These are phyloP conservation scores for Chytriomyces hyalinus DNA, from an alignment of 192 early-diverging fungal genomes.

Conservation along the genomic window DNA sequence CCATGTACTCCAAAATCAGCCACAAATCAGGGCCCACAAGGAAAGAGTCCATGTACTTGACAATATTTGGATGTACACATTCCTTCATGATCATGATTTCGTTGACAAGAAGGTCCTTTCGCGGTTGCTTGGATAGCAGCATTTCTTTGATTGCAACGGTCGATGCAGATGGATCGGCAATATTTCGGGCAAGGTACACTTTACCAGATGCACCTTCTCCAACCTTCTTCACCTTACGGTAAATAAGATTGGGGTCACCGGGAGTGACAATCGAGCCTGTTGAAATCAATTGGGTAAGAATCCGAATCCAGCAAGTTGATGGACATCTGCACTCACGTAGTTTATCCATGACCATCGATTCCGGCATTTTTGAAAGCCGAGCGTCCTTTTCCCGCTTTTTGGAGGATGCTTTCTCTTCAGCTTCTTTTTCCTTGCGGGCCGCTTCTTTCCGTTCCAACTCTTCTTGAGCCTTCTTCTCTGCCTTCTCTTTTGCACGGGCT, in stretches of 20 bases:
- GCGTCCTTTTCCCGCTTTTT: slow-evolving; percentile 57
- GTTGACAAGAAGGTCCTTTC: slow-evolving; percentile 91
- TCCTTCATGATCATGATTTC: slow-evolving; percentile 96
- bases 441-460: neutral
- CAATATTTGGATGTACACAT: slow-evolving; percentile 87
- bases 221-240: slow-evolving; percentile 79
- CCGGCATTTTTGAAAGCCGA: slow-evolving; percentile 84
- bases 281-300: neutral
- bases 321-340: slow-evolving; percentile 57
- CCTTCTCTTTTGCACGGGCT: slow-evolving; percentile 19
- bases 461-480: slow-evolving; percentile 6
- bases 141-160: slow-evolving; percentile 94
- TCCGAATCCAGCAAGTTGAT: neutral
- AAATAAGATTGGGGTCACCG: slow-evolving; percentile 81
- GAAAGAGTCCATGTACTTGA: slow-evolving; percentile 88
- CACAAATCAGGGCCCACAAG: slow-evolving; percentile 81
- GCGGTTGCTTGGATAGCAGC: slow-evolving; percentile 84
- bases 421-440: slow-evolving; percentile 21
- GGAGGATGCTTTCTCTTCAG: slow-evolving; percentile 19
- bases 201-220: slow-evolving; percentile 90
- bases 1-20: slow-evolving; percentile 97
- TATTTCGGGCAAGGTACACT: slow-evolving; percentile 82
- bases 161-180: slow-evolving; percentile 59
- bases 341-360: slow-evolving; percentile 92
- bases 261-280: slow-evolving; percentile 58